Conservation (phyloP, 768 basidiomycete genomes). For the Ephemerocybe angulata region DNA sequence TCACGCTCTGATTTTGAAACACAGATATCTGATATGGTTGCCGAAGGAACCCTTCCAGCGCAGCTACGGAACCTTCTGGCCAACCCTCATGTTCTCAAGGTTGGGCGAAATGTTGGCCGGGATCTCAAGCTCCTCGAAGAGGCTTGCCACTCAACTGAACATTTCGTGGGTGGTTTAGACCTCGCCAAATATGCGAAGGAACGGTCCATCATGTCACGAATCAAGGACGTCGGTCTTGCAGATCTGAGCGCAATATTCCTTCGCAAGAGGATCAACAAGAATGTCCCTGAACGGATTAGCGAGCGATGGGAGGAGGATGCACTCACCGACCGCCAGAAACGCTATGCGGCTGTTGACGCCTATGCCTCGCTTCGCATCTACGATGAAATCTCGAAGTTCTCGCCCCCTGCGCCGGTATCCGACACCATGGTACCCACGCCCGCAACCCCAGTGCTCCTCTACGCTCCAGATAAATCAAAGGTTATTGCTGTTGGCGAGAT, state of each 20-base stretch:
- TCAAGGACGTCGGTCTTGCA: neutral
- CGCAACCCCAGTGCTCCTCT: too few relatives aligned
- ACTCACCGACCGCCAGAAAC: neutral
- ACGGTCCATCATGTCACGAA: neutral
- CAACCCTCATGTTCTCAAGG: neutral
- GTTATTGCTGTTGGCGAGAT: too few relatives aligned
- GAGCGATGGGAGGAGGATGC: neutral
- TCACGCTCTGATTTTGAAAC: too few relatives aligned
- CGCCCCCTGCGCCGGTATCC: too few relatives aligned
- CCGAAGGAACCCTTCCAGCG: neutral
- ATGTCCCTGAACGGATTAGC: neutral
- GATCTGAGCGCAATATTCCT: neutral
- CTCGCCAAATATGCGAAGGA: neutral
- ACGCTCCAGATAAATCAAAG: too few relatives aligned
- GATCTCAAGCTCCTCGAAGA: neutral
- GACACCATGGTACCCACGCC: too few relatives aligned
- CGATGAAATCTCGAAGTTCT: too few relatives aligned
- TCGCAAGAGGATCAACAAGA: neutral
- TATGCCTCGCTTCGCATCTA: neutral
- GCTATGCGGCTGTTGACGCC: neutral
- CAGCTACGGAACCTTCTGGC: neutral
- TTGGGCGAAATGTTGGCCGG: neutral
- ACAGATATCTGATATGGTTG: neutral
- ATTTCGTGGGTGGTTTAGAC: neutral
- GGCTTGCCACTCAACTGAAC: neutral